Base-by-base conservation (phyloP, 805 yeast species). In the Soucietia sequanensis region DNA sequence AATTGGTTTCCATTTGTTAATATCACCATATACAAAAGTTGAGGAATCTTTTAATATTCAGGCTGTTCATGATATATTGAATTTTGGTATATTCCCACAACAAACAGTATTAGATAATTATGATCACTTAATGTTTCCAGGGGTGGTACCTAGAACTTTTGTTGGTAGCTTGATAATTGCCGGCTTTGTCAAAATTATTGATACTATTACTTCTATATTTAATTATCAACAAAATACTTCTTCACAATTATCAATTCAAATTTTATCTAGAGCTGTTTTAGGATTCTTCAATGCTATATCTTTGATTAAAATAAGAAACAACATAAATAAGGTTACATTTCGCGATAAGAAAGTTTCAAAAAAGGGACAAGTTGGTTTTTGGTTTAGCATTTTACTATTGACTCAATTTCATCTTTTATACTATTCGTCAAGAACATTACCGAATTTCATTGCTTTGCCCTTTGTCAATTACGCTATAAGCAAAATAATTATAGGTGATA, bases 11-110 rank as follows among this genome's bases (percentile, higher is more conserved):
- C 80, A 81, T 52, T 47, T 84, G 41, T 43, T 65, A 8, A 47
- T 75, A 2, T 72, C 96, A 0, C 97, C 96, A 0, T 87, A 65
- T 58, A 83, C 97, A 2, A 91, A 91, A 60, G 96, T 91, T 0
- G 97, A 91, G 56, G 98, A 91, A 56, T 86, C 96, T 19, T 91
- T 91, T 69, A 86, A 82, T 47, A 66, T 86, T 29, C 97, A 91
- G 50, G 97, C 97, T 0, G 68, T 87, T 27, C 89, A 90, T 52
- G 97, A 91, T 50, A 68, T 89, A 27, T 43, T 86, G 32, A 72
- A 74, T 43, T 71, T 78, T 52, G 96, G 96, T 1, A 44, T 63
- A 1, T 52, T 43, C 24, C 63, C 68, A 10, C 37, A 44, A 14
- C 47, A 44, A 12, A 28, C 39, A 8, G 47, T 56, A 12, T 59